Base-by-base conservation (phyloP, 768 basidiomycete genomes). In the Rhodotorula paludigena region DNA sequence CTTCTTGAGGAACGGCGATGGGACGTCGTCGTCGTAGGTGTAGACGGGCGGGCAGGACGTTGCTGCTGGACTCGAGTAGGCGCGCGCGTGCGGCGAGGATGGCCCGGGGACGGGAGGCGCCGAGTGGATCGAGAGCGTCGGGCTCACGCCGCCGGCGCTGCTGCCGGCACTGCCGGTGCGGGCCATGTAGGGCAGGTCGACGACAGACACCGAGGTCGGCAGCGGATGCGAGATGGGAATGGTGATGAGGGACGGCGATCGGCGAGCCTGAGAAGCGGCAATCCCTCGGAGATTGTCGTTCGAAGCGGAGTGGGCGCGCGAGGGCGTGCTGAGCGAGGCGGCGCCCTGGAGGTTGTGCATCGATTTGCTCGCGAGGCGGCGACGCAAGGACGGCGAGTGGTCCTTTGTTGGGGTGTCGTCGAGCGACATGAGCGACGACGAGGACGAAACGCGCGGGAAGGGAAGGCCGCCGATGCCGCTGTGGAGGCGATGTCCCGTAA, bases 351-450 rank as follows among this genome's bases (percentile, higher is more conserved):
- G 45, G 48, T 72, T 60, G 61, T 68, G 61, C 71, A 72, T 72
- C 41, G 63, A 65, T 28, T 72, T 72, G 25, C 60, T 63, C 20
- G 71, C 66, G 25, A 72, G 64, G 0, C 71, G 66, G 21, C 71
- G 63, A 11, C 71, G 55, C 6, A 68, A 53, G 1, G 63, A 65
- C 4, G 63, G 60, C 15, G 66, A 63, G 23, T 53, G 28, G 16
- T 45, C 54, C 44, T 72, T 72, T 35, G 68, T 63, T 18, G 71
- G 71, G 4, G 71, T 72, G 56, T 72, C 71, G 67, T 72, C 71
- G 57, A 72, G 71, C 21, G 71, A 72, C 71, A 72, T 72, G 57
- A 72, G 67, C 21, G 66, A 68, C 2, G 66, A 68, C 6, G 63
- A 65, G 20, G 66, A 72, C 20, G 57, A 56, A 32, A 68, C 52